Percentiles rank a stretch among this genome's conserved stretches.
Conservation (phyloP, 805 yeast genomes). For the Myxozyma neglecta region DNA sequence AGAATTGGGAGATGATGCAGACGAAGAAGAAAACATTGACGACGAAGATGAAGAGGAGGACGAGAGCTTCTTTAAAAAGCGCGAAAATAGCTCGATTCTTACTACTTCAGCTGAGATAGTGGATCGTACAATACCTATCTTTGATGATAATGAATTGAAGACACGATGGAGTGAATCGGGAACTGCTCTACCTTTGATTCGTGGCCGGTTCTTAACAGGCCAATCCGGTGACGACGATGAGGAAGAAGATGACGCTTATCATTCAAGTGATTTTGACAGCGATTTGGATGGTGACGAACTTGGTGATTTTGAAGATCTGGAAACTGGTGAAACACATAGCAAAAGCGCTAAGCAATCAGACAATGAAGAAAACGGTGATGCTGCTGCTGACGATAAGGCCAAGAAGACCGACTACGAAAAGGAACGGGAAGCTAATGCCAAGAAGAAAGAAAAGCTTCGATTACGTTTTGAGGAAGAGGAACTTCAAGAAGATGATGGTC, state of each 20-base stretch:
- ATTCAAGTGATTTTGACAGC: constrained; percentile 48
- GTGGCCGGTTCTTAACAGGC: constrained; percentile 30
- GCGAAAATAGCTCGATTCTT: constrained; percentile 34
- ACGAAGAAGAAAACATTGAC: constrained; percentile 41
- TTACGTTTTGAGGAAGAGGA: constrained; percentile 82
- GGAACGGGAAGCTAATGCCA: constrained; percentile 77
- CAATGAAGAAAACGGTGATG: constrained; percentile 37
- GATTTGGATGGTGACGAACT: constrained; percentile 56
- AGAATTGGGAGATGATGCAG: constrained; percentile 41
- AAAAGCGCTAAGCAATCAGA: constrained; percentile 43
- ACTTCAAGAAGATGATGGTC: constrained; percentile 52
- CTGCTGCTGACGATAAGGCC: constrained; percentile 28
- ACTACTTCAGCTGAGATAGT: constrained; percentile 19
- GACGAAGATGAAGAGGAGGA: constrained; percentile 31
- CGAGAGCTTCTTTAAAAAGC: constrained; percentile 38
- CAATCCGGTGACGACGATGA: constrained; percentile 37
- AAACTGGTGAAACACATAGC: constrained; percentile 43
- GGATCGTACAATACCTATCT: constrained; percentile 30
- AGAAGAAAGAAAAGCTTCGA: constrained; percentile 83
- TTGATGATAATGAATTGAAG: constrained; percentile 21
- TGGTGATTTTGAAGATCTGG: constrained; percentile 40
- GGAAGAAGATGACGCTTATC: constrained; percentile 42
- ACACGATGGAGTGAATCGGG: constrained; percentile 31
- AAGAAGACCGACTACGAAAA: constrained; percentile 56
- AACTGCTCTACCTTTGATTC: constrained; percentile 13